These are phyloP conservation scores for Trebouxia gelatinosa DNA, from an alignment of 163 green algal genomes.

Conservation along the genomic window DNA sequence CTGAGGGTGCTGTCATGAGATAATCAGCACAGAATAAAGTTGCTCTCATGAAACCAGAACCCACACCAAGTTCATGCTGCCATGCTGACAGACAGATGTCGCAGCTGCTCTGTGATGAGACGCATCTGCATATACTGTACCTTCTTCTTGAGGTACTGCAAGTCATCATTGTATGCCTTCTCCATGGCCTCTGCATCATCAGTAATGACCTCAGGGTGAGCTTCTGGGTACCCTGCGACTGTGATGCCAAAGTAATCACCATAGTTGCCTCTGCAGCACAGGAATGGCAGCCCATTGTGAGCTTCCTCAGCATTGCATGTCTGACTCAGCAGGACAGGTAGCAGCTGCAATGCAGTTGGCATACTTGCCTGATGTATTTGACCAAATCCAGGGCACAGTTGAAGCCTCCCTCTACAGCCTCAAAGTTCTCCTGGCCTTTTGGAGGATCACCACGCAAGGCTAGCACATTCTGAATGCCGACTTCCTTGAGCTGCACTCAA, in stretches of 20 bases:
- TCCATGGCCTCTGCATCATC: constrained; percentile 78
- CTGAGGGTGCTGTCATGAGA: no score
- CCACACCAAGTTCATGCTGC: no score
- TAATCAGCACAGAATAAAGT: no score
- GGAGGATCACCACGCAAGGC: constrained; percentile 93
- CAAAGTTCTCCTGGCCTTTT: constrained; percentile 93
- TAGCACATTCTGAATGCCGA: constrained; percentile 94
- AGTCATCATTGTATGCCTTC: constrained; percentile 84
- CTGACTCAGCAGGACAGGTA: not conserved
- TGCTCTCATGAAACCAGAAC: no score
- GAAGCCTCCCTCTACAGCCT: constrained; percentile 87
- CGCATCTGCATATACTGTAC: no score
- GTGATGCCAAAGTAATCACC: constrained; percentile 95
- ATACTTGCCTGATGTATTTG: constrained; percentile 77
- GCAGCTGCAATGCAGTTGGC: not conserved
- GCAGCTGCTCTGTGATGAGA: no score
- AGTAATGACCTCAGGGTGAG: constrained; percentile 91
- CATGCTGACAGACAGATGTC: no score
- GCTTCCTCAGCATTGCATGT: not conserved
- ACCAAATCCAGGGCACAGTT: constrained; percentile 92
- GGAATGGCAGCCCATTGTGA: no score
- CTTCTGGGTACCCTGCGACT: constrained; percentile 92
- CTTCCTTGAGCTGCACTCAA: constrained; percentile 69
- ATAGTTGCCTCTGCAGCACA: constrained; percentile 59
- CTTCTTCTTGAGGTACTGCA: constrained; percentile 96